Conservation (phyloP, 1,139 yeast species). For the Geotrichum citri-aurantii region DNA sequence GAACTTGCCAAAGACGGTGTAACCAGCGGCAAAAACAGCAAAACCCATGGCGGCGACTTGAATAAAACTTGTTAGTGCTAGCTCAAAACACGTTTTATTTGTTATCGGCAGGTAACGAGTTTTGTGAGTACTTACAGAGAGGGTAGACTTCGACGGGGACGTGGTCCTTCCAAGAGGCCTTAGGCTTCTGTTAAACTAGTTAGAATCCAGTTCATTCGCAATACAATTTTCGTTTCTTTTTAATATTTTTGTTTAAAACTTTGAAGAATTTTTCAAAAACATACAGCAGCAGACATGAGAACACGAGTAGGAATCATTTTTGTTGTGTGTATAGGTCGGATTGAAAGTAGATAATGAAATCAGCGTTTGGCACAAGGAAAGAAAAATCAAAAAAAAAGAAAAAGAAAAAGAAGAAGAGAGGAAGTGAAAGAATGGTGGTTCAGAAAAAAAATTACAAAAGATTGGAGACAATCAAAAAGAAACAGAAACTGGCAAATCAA, state of each 20-base stretch:
- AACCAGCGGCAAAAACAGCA: slow-evolving; percentile 28
- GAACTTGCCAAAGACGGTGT: slow-evolving; percentile 27
- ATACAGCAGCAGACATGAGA: slow-evolving; percentile 16
- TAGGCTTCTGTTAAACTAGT: slow-evolving; percentile 11
- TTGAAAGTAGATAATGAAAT: neutral
- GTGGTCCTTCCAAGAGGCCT: slow-evolving; percentile 13
- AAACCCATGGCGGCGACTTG: slow-evolving; percentile 32
- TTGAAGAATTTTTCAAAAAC: neutral
- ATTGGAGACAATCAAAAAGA: neutral
- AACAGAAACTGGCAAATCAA: neutral
- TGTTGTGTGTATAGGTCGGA: neutral
- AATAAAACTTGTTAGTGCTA: neutral
- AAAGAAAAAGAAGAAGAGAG: neutral
- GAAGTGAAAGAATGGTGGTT: neutral
- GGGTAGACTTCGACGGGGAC: slow-evolving; percentile 34
- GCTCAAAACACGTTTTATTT: neutral
- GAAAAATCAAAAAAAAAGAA: neutral
- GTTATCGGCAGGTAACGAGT: neutral
- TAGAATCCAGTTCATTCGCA: neutral
- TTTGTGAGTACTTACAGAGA: slow-evolving; percentile 27
- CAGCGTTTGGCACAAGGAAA: neutral
- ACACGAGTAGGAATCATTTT: slow-evolving; percentile 15
- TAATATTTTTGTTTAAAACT: neutral
- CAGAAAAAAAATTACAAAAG: neutral
- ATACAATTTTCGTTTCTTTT: neutral